Evolutionary conservation across 1,139 yeast genomes (phyloP), one percentile per base, ranked within the genome.

Genomic region (Saccharomyces uvarum): DNA sequence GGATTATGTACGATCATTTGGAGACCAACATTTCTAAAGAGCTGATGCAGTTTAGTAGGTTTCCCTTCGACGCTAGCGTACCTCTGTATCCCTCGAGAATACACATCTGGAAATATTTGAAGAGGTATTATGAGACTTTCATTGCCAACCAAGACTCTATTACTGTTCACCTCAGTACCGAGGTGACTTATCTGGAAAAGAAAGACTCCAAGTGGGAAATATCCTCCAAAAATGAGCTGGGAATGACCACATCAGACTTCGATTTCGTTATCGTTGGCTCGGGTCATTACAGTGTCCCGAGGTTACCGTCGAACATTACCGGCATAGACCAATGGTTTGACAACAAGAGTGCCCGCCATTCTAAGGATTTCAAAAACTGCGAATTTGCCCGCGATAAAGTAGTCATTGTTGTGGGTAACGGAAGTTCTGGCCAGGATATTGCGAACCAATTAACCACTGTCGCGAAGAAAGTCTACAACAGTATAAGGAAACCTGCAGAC

Each of bases 401-500:
- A 29, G 78, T 83, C 24, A 67, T 84, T 41, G 77, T 84, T 11
- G 76, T 84, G 3, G 89, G 88, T 1, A 80, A 80, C 60, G 80
- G 84, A 0, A 82, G 86, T 11, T 80, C 86, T 4, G 88, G 85
- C 1, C 73, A 77, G 8, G 89, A 84, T 62, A 73, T 83, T 53
- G 77, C 83, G 0, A 75, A 73, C 56, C 87, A 83, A 63, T 58
- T 80, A 38, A 75, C 77, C 2, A 70, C 73, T 3, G 65, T 65
- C 1, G 74, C 80, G 41, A 60, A 69, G 3, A 64, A 70, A 29
- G 73, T 81, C 14, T 78, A 76, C 66, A 76, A 79, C 61, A 80
- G 83, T 56, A 73, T 72, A 47, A 63, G 62, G n/a, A 56, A 73
- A 49, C 72, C 51, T 27, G 50, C 58, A 8, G 51, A 59, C 24